These are phyloP conservation scores for Sporobolomyces roseus DNA, from an alignment of 768 basidiomycete species.

Conservation along the genomic window DNA sequence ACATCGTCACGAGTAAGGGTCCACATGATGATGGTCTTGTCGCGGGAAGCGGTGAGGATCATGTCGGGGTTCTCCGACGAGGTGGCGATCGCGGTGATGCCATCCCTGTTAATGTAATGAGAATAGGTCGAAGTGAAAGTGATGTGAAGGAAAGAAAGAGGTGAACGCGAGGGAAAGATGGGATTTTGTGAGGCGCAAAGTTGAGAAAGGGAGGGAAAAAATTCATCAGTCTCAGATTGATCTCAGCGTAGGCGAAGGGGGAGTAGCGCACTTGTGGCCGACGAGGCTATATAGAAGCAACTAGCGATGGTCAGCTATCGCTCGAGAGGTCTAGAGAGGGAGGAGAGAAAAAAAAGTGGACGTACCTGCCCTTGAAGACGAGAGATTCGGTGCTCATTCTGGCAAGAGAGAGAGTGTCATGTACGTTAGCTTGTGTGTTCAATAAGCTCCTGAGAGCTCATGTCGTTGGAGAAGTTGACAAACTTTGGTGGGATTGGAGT, in stretches of 20 bases:
- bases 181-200: too few relatives aligned
- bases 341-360: background rate
- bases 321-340: background rate
- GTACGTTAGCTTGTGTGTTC: too few relatives aligned
- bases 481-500: slow-evolving; percentile 20
- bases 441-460: too few relatives aligned
- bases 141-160: background rate
- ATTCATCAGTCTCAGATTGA: too few relatives aligned
- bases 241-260: too few relatives aligned
- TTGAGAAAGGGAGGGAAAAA: background rate
- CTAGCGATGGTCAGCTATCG: background rate
- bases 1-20: slow-evolving; percentile 77
- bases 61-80: slow-evolving; percentile 96
- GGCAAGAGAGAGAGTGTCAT: background rate
- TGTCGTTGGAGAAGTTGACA: too few relatives aligned
- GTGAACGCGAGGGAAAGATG: background rate
- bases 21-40: slow-evolving; percentile 99
- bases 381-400: slow-evolving; percentile 35
- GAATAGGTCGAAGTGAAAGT: background rate
- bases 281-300: slow-evolving; percentile 24
- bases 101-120: slow-evolving; percentile 60
- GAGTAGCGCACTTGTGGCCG: slow-evolving; percentile 39
- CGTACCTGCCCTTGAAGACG: slow-evolving; percentile 39
- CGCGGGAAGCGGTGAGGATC: slow-evolving; percentile 96
- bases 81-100: slow-evolving; percentile 98